phyloP scores from a whole-genome alignment of 805 yeast genomes.

The Myxozyma kluyveri region DNA sequence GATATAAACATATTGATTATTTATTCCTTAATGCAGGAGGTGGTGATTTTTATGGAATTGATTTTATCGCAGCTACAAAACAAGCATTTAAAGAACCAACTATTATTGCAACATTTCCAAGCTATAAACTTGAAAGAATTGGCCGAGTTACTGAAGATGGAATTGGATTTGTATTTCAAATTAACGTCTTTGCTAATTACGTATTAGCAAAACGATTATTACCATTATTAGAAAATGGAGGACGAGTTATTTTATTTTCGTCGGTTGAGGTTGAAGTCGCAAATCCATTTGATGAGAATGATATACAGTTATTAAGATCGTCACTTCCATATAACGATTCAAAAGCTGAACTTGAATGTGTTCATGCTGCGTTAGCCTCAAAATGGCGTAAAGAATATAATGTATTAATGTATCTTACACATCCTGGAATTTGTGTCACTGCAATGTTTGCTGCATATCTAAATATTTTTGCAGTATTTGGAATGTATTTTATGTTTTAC shows the following conservation, averaged over 20 bases:
- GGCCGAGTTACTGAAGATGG: conserved; percentile 77
- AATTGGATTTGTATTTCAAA: conserved; percentile 85
- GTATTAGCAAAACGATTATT: conserved; percentile 68
- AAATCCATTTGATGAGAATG: conserved; percentile 62
- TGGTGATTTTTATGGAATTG: conserved; percentile 80
- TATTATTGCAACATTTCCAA: conserved; percentile 82
- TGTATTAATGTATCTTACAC: conserved; percentile 72
- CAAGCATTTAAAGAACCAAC: conserved; percentile 67
- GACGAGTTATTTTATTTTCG: conserved; percentile 79
- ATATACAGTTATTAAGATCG: conserved; percentile 64
- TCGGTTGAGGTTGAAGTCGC: conserved; percentile 78
- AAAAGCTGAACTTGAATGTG: conserved; percentile 76
- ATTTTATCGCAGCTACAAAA: conserved; percentile 74
- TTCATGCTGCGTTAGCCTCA: conserved; percentile 70
- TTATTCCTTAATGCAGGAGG: conserved; percentile 87
- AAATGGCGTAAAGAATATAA: conserved; percentile 48
- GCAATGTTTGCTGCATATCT: conserved; percentile 69
- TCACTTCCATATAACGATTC: conserved; percentile 86
- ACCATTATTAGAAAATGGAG: conserved; percentile 56
- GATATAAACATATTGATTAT: conserved; percentile 69
- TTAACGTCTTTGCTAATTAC: conserved; percentile 95
- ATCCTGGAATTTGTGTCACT: conserved; percentile 92
- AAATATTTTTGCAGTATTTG: conserved; percentile 74
- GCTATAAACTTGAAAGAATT: conserved; percentile 74
- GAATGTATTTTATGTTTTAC: conserved; percentile 82